A percentile compares a stretch with the other conserved stretches of the same genome.
Conservation (phyloP, 495 filamentous ascomycete species). For the Xylona heveae region DNA sequence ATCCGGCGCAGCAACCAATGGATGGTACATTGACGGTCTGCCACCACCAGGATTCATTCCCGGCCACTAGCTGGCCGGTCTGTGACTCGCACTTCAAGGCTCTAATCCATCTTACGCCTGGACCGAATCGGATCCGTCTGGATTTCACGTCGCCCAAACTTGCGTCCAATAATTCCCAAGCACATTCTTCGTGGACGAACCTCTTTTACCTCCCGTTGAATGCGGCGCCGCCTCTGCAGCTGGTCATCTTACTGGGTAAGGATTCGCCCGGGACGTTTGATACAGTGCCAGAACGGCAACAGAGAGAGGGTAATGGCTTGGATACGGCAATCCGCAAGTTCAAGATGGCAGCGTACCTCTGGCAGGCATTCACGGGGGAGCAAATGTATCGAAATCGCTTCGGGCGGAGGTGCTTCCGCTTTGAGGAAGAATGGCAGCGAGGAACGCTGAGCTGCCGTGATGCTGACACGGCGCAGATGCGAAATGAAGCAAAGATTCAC, state of each 20-base stretch:
- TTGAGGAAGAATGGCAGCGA: slow-evolving; percentile 83
- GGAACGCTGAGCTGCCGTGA: slow-evolving; percentile 57
- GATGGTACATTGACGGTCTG: slow-evolving; percentile 64
- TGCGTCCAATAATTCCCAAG: slow-evolving; percentile 23
- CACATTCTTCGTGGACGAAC: slow-evolving; percentile 57
- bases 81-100: slow-evolving; percentile 76
- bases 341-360: slow-evolving; percentile 78
- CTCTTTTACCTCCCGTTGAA: slow-evolving; percentile 68
- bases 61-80: slow-evolving; percentile 64
- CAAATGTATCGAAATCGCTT: slow-evolving; percentile 82
- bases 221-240: slow-evolving; percentile 56
- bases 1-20: slow-evolving; percentile 42
- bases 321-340: slow-evolving; percentile 69
- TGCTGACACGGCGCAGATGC: slow-evolving; percentile 41
- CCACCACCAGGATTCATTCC: slow-evolving; percentile 69
- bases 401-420: slow-evolving; percentile 63
- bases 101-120: slow-evolving; percentile 66
- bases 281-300: slow-evolving; percentile 48
- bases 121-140: slow-evolving; percentile 65
- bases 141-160: slow-evolving; percentile 72
- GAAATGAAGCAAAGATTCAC: slow-evolving; percentile 78
- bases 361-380: slow-evolving; percentile 88
- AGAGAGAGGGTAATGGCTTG: slow-evolving; percentile 60
- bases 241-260: slow-evolving; percentile 65
- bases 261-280: slow-evolving; percentile 80